Conservation (phyloP, 1,139 yeast genomes). For the Scheffersomyces stambukii region DNA sequence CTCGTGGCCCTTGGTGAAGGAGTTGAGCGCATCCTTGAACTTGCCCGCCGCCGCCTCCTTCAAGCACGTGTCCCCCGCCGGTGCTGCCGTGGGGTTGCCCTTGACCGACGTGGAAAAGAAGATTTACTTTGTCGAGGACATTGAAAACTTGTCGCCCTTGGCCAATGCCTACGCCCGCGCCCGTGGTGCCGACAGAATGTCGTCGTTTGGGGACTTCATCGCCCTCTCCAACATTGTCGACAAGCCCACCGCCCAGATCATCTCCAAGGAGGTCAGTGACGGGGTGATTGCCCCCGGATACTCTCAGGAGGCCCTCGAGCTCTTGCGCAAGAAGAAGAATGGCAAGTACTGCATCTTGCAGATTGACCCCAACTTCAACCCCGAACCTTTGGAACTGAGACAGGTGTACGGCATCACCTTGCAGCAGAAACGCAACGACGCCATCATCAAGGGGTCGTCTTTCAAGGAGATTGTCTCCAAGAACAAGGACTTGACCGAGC, state of each 20-base stretch:
- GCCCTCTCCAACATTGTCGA: conserved; percentile 96
- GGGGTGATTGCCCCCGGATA: conserved; percentile 99
- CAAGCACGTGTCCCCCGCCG: conserved; percentile 98
- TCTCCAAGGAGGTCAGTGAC: conserved; percentile 94
- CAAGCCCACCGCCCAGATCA: conserved; percentile 92
- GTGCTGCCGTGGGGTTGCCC: conserved; percentile 96
- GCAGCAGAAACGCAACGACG: conserved; percentile 97
- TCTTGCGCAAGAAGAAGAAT: conserved; percentile 87
- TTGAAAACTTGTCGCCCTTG: conserved; percentile 90
- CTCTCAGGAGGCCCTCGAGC: conserved; percentile 85
- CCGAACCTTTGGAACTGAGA: conserved; percentile 80
- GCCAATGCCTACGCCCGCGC: conserved; percentile 99
- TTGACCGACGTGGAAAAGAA: conserved; percentile 87
- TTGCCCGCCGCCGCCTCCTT: conserved; percentile 98
- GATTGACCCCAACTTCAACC: conserved; percentile 90
- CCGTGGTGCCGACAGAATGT: conserved; percentile 99
- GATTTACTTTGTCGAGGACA: conserved; percentile 90
- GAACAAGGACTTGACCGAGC: conserved; percentile 84
- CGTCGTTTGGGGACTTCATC: conserved; percentile 97
- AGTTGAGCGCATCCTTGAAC: conserved; percentile 87
- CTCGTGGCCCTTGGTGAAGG: conserved; percentile 98
- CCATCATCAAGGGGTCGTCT: conserved; percentile 79
- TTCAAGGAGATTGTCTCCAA: conserved; percentile 89
- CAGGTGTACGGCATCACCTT: conserved; percentile 94
- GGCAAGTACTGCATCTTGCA: conserved; percentile 96